Conservation (phyloP, 2,329 filamentous ascomycete species). For the Davidsoniella neocaledoniae region DNA sequence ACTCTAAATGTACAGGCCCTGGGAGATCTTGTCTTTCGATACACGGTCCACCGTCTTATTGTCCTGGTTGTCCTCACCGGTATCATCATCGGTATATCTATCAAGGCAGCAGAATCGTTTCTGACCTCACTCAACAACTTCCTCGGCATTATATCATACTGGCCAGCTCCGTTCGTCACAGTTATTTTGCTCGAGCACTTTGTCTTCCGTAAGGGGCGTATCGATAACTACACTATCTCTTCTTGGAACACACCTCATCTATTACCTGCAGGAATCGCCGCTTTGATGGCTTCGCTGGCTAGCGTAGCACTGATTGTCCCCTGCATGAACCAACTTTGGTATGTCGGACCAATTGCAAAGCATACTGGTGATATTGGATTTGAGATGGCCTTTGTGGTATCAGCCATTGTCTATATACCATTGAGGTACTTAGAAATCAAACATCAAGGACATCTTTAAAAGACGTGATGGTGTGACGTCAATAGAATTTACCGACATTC, state of each 20-base stretch:
- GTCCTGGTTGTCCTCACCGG: conserved; percentile 24
- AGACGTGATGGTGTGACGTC: too few species aligned
- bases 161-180: conserved; percentile 26
- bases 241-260: conserved; percentile 28
- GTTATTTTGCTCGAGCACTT: conserved; percentile 27
- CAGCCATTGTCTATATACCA: conserved; percentile 24
- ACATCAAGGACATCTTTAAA: conserved; percentile 1
- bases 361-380: conserved; percentile 41
- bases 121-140: conserved; percentile 28
- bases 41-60: conserved; percentile 23
- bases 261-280: conserved; percentile 26
- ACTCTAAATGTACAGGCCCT: conserved; percentile 26
- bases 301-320: conserved; percentile 32
- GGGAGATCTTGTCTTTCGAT: conserved; percentile 19
- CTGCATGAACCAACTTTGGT: conserved; percentile 40
- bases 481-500: too few species aligned
- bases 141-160: conserved; percentile 28
- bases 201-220: conserved; percentile 25
- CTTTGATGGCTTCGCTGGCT: conserved; percentile 25
- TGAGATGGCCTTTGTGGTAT: conserved; percentile 37
- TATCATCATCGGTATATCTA: conserved; percentile 25
- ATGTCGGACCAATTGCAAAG: conserved; percentile 35
- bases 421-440: conserved; percentile 26
- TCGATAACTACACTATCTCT: conserved; percentile 24
- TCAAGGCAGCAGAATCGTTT: conserved; percentile 24